Evolutionary conservation across 371 early-diverging fungal species (phyloP).

Genomic region (Mortierella sp.): DNA sequence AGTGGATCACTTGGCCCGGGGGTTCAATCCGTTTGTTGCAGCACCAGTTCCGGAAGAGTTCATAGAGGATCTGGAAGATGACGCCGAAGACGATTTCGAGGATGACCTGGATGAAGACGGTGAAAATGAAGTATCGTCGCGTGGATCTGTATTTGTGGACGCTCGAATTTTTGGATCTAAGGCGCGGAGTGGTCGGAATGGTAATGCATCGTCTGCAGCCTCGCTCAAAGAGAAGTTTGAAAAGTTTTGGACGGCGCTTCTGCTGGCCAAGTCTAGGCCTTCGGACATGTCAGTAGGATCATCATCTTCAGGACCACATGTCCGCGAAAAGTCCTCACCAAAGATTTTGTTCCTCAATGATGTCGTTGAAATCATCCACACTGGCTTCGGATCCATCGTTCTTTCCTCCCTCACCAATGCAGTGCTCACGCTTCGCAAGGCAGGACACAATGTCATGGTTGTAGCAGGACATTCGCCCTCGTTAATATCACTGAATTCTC

Average conservation of each 20-base stretch:
- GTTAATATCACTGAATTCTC: conserved; percentile 8
- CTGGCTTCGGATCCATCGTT: conserved; percentile 51
- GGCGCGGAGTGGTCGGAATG: conserved; percentile 4
- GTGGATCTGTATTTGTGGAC: conserved; percentile 29
- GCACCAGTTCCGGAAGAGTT: conserved; percentile 27
- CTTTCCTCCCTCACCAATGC: conserved; percentile 58
- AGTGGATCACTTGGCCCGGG: conserved; percentile 36
- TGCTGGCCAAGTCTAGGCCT: conserved; percentile 18
- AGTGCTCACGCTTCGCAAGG: conserved; percentile 58
- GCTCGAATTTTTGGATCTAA: conserved; percentile 10
- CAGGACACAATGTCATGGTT: conserved; percentile 59
- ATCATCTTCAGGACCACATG: too few species aligned
- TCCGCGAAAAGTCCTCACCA: conserved; percentile 18
- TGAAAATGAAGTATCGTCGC: conserved; percentile 9
- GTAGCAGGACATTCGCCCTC: conserved; percentile 61
- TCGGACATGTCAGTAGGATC: not conserved
- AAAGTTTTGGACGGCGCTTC: conserved; percentile 45
- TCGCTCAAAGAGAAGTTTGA: conserved; percentile 43
- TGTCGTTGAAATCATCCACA: conserved; percentile 59
- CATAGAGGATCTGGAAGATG: conserved; percentile 21
- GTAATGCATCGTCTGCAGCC: not conserved
- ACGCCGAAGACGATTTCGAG: conserved; percentile 21
- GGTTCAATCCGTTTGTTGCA: conserved; percentile 44
- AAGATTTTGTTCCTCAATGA: conserved; percentile 63
- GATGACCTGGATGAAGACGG: conserved; percentile 42